These are phyloP conservation scores for Chaetoceros tenuissimus DNA, from an alignment of 108 stramenopile genomes.

Conservation along the genomic window DNA sequence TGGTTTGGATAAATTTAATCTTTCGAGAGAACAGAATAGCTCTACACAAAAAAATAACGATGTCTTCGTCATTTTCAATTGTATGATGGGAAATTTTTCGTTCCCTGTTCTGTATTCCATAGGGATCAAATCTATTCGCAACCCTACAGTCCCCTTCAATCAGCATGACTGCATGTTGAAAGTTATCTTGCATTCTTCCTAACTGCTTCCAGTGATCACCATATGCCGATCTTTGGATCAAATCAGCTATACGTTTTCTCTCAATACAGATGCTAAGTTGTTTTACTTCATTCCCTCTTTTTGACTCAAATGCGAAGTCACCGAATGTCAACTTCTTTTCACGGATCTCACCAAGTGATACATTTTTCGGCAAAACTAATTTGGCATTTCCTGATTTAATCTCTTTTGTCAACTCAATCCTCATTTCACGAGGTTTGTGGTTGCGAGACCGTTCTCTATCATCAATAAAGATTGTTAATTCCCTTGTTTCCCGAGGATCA, in stretches of 20 bases:
- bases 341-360: conserved; percentile 5
- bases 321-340: conserved; percentile 12
- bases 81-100: conserved; percentile 1
- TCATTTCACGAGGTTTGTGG: conserved; percentile 14
- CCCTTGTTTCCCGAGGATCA: neutral
- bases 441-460: conserved; percentile 23
- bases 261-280: conserved; percentile 15
- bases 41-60: conserved; percentile 14
- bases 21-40: conserved; percentile 8
- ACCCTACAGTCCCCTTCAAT: conserved; percentile 15
- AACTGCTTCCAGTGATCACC: conserved; percentile 28
- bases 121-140: conserved; percentile 10
- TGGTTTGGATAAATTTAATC: conserved; percentile 22
- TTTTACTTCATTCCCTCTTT: neutral
- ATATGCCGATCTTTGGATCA: conserved; percentile 17
- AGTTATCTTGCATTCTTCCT: conserved; percentile 13
- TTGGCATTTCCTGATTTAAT: conserved; percentile 5
- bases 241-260: conserved; percentile 20
- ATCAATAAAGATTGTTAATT: conserved; percentile 19
- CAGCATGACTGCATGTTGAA: conserved; percentile 6
- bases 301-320: conserved; percentile 16
- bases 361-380: conserved; percentile 7
- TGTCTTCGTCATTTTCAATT: conserved; percentile 12
- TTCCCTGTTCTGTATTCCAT: conserved; percentile 13
- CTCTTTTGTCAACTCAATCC: conserved; percentile 11